These are phyloP conservation scores for Diplosphaera chodatii DNA, from an alignment of 139 green algal genomes.

Conservation along the genomic window DNA sequence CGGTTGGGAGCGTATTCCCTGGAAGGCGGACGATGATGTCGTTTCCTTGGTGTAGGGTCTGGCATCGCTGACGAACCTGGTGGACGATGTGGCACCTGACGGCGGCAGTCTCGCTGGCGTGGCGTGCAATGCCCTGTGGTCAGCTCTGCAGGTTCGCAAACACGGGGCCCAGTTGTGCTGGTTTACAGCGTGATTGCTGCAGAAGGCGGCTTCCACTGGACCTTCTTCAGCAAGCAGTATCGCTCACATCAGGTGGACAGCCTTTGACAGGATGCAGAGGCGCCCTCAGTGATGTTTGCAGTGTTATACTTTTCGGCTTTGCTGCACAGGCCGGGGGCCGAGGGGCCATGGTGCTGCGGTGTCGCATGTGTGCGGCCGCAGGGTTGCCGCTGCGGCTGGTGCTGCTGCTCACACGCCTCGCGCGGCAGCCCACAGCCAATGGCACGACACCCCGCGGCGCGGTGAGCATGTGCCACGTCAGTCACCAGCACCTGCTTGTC, in stretches of 20 bases:
- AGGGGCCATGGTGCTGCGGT: not conserved
- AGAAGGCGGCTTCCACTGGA: no score
- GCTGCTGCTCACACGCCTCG: not conserved
- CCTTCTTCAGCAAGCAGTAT: no score
- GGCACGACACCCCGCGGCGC: not conserved
- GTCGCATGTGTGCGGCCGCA: conserved; percentile 11
- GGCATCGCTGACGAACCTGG: conserved; percentile 1
- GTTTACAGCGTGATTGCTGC: no score
- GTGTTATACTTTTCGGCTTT: no score
- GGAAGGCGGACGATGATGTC: not conserved
- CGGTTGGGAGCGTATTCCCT: no score
- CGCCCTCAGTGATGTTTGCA: no score
- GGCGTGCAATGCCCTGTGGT: not conserved
- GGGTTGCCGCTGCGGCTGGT: conserved; percentile 11
- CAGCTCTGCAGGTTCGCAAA: not conserved
- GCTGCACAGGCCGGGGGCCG: no score
- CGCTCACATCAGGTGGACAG: no score
- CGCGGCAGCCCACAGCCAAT: not conserved
- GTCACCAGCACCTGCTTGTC: no score
- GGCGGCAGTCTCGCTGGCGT: not conserved
- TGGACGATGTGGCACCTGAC: conserved; percentile 2
- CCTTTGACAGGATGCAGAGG: no score
- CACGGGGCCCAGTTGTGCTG: no score
- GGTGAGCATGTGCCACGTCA: not conserved
- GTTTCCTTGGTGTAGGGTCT: not conserved